These are phyloP conservation scores for Citropsis articulata DNA, from an alignment of 345 rosid species.

Conservation along the genomic window DNA sequence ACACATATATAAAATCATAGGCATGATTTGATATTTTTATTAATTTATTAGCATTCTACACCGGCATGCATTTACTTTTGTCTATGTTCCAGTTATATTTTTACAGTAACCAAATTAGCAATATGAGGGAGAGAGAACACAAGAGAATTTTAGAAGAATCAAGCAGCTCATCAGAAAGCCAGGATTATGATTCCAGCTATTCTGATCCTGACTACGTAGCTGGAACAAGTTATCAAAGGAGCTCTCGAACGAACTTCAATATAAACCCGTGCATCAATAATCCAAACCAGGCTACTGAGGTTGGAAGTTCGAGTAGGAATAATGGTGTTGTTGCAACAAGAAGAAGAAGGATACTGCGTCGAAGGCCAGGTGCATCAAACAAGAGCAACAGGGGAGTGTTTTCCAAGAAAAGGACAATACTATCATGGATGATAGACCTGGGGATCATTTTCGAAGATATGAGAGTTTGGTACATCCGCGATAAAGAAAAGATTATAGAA, in stretches of 20 bases:
- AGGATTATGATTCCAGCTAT: not conserved
- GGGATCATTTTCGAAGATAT: not conserved
- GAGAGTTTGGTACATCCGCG: not conserved
- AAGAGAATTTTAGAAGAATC: not conserved
- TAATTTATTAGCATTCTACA: not conserved
- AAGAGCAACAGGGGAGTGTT: not conserved
- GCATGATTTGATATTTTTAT: not conserved
- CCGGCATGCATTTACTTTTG: not conserved
- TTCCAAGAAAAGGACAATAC: not conserved
- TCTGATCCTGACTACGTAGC: slow-evolving; percentile 14
- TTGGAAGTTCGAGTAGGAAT: not conserved
- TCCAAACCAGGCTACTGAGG: not conserved
- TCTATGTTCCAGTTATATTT: not conserved
- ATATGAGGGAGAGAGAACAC: slow-evolving; percentile 3
- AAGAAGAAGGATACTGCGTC: not conserved
- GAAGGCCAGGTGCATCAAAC: not conserved
- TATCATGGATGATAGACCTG: slow-evolving; percentile 25
- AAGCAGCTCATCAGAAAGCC: not conserved
- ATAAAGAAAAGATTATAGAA: not conserved
- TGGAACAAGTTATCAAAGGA: not conserved
- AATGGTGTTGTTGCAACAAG: not conserved
- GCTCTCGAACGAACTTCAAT: not conserved
- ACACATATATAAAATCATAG: too few relatives aligned
- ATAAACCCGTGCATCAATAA: not conserved
- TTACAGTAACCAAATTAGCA: not conserved